Base-by-base conservation (phyloP, 2,329 filamentous ascomycete species). In the Fusarium verticillioides region DNA sequence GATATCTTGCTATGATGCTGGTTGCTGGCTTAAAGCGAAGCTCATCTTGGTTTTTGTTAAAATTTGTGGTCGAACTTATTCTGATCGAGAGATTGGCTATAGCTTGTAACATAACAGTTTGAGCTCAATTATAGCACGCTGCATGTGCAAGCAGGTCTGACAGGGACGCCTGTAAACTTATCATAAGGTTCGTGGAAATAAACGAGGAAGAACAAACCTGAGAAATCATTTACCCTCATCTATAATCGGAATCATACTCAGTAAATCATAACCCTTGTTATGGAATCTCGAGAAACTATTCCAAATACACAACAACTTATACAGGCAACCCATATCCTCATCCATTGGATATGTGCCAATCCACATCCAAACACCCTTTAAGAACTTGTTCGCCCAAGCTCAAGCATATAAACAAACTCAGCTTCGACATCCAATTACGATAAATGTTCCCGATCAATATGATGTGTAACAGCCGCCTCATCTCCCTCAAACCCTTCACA, bases 401-500 rank as follows among this genome's bases (percentile, higher is more conserved):
- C 28, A 62, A 59, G 56, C 44, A 54, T 37, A 36, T 15, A 11
- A 34, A 34, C 3, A 42, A 37, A 53, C 42, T 30, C 36, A 49
- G 21, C 32, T 30, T 28, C 16, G 52, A 44, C 23, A 18, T 46
- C 50, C 32, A 66, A 44, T 19, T 58, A 80, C 15, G 69, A 74
- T 56, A 83, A 63, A 66, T 84, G 82, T 49, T 77, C 72, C 32
- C 73, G 73, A 26, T 84, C 88, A 66, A 94, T 90, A 76, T 94
- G 92, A 80, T 91, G 86, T 15, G 88, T 88, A 15, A 94, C 90
- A 13, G 92, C 92, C 2, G 84, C 83, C 75, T 92, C 91, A 73
- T 94, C 92, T 3, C 92, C 92, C 73, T 91, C 86, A 79, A 94
- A 94, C 0, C 77, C 81, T 7, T 85, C 85, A 78, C 92, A 94